Evolutionary conservation across 148 eudicot species (phyloP), one percentile per base, ranked within the genome.

Genomic region (Vaccinium macrocarpon): DNA sequence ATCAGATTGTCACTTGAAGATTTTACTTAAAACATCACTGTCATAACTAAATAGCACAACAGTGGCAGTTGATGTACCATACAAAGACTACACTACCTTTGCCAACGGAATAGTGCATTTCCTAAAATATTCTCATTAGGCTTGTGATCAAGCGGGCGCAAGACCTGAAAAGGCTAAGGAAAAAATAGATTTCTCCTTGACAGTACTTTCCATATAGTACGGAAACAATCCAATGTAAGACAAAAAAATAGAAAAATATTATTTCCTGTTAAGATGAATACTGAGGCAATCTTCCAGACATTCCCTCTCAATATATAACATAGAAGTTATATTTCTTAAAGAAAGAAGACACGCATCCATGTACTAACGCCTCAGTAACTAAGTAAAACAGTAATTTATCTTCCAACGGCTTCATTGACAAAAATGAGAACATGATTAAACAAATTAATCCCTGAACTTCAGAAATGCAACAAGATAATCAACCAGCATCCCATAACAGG

Each of bases 81-180:
- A 81, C 16, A 76, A 84, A 29, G 15, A n/a, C 51, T 46, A 57
- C 6, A 38, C 46, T 81, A 94, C 99, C 97, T 94, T 90, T 96
- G 99, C 98, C 98, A 96, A 82, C 98, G 99, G 74, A 96, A 96
- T 85, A 86, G 93, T 72, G 97, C 98, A 85, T 92, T 96, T 77
- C 95, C 94, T 7, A 84, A 82, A 81, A 93, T 88, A 50, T 88
- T 90, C 81, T 90, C 96, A 18, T 87, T 92, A 13, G 92, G 88
- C 79, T 88, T 92, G 53, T 89, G 89, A 87, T 91, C 90, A 78
- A 91, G 88, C n/a, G 99, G 97, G 81, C 98, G 94, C 49, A 90
- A 89, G 87, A 94, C 92, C 99, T 96, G 85, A 80, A 81, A 52
- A 53, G 62, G 95, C 91, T 91, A 90, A 93, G 92, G 92, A 76